Evolutionary conservation across 495 filamentous ascomycete species (phyloP), one percentile per base, ranked within the genome.

Genomic region (Tuber melanosporum): DNA sequence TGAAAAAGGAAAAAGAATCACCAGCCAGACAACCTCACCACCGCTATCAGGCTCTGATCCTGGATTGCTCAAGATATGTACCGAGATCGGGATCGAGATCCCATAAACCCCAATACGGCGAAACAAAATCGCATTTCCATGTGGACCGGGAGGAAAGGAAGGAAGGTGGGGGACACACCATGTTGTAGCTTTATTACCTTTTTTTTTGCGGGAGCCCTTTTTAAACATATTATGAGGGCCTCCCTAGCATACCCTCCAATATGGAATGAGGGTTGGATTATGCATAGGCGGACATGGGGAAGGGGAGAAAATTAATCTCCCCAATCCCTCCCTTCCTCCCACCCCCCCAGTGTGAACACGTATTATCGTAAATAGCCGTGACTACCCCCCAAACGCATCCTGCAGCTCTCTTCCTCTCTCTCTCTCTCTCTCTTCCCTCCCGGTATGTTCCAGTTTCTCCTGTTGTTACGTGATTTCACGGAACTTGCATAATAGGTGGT

Each of bases 341-440:
- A 2, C 14, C 52, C 52, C 57, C 26, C 57, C 57, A 36, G 17
- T 2, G 57, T 66, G 26, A 26, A 66, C 57, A 66, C 57, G 57
- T 66, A 66, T 66, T 66, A 66, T 66, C 26, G 57, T 66, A 66
- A 66, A 66, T 66, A 66, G 57, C 57, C 57, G 57, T 66, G 26
- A 66, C 57, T 66, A 66, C 57, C 57, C 57, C 6, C 57, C 26
- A 66, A 36, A 66, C 57, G 57, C 26, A 66, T 66, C 26, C 26
- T 66, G 57, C 57, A 66, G 57, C 57, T 36, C 32, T 36, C 26
- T 32, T 32, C 32, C 32, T 66, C 26, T 7, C 26, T 66, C 57
- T 17, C 32, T 62, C 47, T 7, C 47, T 52, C 47, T 66, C 57
- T 36, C 57, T 36, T 66, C 26, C 57, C 26, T 66, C 57, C 57